phyloP scores from a whole-genome alignment of 768 basidiomycete genomes.

The Suillus plorans region DNA sequence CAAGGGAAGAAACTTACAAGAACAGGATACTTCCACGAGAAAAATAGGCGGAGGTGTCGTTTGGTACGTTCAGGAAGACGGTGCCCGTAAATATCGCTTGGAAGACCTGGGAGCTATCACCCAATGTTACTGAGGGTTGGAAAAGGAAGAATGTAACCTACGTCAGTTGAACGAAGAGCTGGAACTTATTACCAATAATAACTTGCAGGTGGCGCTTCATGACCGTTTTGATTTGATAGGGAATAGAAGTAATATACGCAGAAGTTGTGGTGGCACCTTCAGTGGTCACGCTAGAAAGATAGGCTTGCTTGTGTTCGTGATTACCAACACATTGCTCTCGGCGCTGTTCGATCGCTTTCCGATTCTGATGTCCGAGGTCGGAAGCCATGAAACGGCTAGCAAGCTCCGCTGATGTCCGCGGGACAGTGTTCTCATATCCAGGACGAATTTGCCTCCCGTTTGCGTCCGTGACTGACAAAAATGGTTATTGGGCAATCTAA shows the following conservation, averaged over 20 bases:
- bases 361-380: conserved; percentile 33
- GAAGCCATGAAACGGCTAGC: conserved; percentile 23
- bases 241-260: conserved; percentile 49
- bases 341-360: conserved; percentile 48
- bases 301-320: conserved; percentile 39
- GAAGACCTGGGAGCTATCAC: conserved; percentile 37
- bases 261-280: conserved; percentile 50
- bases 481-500: neutral
- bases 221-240: conserved; percentile 48
- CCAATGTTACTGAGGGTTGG: neutral
- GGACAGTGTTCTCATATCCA: conserved; percentile 22
- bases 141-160: conserved; percentile 5
- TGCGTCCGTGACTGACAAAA: conserved; percentile 52
- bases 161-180: conserved; percentile 10
- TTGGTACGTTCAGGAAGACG: conserved; percentile 43
- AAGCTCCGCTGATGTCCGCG: conserved; percentile 56
- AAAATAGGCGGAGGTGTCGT: conserved; percentile 31
- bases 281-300: conserved; percentile 45
- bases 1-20: conserved; percentile 48
- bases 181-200: conserved; percentile 40
- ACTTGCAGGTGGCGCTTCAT: conserved; percentile 47
- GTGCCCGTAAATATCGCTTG: conserved; percentile 33
- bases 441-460: conserved; percentile 52
- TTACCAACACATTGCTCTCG: conserved; percentile 45
- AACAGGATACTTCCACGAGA: conserved; percentile 80